Conservation (phyloP, 1,284 basidiomycete genomes). For the Trametes polyzona region DNA sequence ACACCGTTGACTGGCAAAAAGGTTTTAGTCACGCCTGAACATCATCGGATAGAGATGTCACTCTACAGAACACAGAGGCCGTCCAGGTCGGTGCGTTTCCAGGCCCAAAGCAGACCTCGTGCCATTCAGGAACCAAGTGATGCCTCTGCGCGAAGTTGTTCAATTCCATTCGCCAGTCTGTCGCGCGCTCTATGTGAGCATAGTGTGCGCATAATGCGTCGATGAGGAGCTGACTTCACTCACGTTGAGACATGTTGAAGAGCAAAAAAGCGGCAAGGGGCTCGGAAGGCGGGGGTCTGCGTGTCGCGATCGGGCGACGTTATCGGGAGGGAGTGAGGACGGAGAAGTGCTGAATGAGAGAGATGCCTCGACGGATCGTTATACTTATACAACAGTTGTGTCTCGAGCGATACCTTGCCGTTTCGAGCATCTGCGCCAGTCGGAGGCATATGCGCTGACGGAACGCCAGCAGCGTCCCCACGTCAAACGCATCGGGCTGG, state of each 20-base stretch:
- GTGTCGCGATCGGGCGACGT: not conserved
- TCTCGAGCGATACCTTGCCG: constrained; percentile 4
- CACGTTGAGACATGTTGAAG: constrained; percentile 16
- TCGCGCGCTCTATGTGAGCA: not conserved
- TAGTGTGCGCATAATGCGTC: not conserved
- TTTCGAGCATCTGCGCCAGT: constrained; percentile 19
- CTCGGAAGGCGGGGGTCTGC: not conserved
- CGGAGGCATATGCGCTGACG: constrained; percentile 14
- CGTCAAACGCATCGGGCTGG: constrained; percentile 4
- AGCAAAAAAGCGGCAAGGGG: not conserved
- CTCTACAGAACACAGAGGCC: constrained; percentile 7
- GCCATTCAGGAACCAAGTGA: not conserved
- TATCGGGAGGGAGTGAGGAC: not conserved
- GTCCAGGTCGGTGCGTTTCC: constrained; percentile 23
- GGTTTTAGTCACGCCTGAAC: not conserved
- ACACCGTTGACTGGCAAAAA: constrained; percentile 7
- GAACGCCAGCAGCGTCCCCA: constrained; percentile 10
- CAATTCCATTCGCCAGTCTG: constrained; percentile 24
- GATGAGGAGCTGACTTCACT: too few relatives aligned
- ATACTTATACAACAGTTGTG: constrained; percentile 10
- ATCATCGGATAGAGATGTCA: not conserved
- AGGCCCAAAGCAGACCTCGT: constrained; percentile 9
- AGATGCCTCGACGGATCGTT: not conserved
- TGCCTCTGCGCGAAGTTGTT: constrained; percentile 20
- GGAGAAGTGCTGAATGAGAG: not conserved